Evolutionary conservation across 768 basidiomycete species (phyloP), one percentile per base, ranked within the genome.

Genomic region (Lactifluus rugatus): DNA sequence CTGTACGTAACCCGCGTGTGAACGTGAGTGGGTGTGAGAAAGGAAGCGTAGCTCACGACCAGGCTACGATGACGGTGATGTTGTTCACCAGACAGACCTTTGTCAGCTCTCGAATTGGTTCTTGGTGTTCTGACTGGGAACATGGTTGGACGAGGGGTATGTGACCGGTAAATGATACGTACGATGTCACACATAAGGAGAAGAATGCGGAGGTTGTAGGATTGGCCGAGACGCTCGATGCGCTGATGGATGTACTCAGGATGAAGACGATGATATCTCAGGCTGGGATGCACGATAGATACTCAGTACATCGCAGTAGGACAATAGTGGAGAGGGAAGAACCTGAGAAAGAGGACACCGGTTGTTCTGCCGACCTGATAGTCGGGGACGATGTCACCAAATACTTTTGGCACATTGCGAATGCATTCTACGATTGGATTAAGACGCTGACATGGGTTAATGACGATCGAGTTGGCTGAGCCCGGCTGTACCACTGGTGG

Each of bases 341-440:
- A 88, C 96, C 93, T 95, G 54, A 99, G 79, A 69, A 87, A 99
- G 23, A 99, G 72, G 10, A 94, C 87, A 19, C 93, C 89, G 1
- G 93, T 93, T 26, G 94, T 97, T 21, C 85, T 78, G 21, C 96
- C 96, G 17, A 99, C 94, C 70, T 97, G 93, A 70, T 89, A 99
- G 71, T 99, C 96, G 23, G 87, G 83, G 17, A 87, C 77, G 59
- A 98, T 93, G 67, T 98, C 94, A 0, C 90, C 90, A 66, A 91
- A 96, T 69, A 98, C 93, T 71, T 93, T 94, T 2, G 88, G 82
- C 2, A 96, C 88, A 71, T 91, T 90, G 60, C 85, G 81, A 53
- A 98, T 87, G 64, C 79, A 80, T 66, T 90, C 84, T 19, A 97
- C 79, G n/a, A 97, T 76, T 0, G 89, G 89, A 68, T 99, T 99